Evolutionary conservation across 306 rosid genomes (phyloP).

Genomic region (Dryas octopetala): DNA sequence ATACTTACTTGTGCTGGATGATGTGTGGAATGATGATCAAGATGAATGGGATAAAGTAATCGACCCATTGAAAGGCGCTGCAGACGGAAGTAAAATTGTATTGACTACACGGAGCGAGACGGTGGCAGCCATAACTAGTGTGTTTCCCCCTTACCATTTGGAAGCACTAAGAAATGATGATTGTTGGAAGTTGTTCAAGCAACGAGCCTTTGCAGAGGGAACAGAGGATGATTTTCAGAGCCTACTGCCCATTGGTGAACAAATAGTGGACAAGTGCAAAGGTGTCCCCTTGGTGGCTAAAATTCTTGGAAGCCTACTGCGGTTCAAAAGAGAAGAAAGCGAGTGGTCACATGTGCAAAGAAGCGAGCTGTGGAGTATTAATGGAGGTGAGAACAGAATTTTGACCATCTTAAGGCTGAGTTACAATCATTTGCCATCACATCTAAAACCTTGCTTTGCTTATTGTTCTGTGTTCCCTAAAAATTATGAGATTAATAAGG

Average conservation of each 20-base stretch:
- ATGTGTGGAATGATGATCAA: slow-evolving; percentile 23
- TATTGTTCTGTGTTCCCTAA: slow-evolving; percentile 32
- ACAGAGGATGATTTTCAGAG: not conserved
- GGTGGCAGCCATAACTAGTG: slow-evolving; percentile 11
- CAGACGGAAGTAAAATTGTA: slow-evolving; percentile 2
- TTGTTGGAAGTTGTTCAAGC: slow-evolving; percentile 25
- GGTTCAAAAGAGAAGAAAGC: slow-evolving; percentile 21
- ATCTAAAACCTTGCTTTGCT: slow-evolving; percentile 31
- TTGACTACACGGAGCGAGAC: not conserved
- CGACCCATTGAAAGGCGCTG: not conserved
- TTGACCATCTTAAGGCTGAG: slow-evolving; percentile 4
- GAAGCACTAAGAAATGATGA: not conserved
- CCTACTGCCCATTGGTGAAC: slow-evolving; percentile 13
- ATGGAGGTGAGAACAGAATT: slow-evolving; percentile 23
- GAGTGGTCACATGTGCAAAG: slow-evolving; percentile 33
- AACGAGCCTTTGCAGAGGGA: slow-evolving; percentile 1
- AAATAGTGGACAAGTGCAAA: slow-evolving; percentile 38
- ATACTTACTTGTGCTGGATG: slow-evolving; percentile 23
- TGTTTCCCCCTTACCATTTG: not conserved
- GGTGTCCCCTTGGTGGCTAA: slow-evolving; percentile 39
- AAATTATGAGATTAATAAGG: slow-evolving; percentile 26
- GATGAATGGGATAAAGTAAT: slow-evolving; percentile 12
- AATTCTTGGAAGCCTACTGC: slow-evolving; percentile 30
- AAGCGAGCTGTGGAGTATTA: slow-evolving; percentile 20
- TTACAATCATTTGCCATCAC: slow-evolving; percentile 19